Base-by-base conservation (phyloP, 2,329 filamentous ascomycete genomes). In the Simplicillium sp. region DNA sequence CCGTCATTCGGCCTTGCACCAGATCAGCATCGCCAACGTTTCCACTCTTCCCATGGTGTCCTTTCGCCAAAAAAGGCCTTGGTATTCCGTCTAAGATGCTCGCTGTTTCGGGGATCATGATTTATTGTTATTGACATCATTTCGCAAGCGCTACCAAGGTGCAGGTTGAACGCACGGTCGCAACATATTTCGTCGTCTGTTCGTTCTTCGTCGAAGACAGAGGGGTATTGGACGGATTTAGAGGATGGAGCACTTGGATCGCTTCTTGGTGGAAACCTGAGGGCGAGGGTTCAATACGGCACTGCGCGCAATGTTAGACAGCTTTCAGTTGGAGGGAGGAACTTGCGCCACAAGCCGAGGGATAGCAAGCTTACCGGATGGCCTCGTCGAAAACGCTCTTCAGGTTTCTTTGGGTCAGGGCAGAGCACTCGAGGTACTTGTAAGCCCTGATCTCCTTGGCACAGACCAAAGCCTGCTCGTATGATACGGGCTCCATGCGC, bases 301-400 rank as follows among this genome's bases (percentile, higher is more conserved):
- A 54, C 82, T 87, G 53, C 12, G 14, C 12, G 77, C 36, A 45
- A 47, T 42, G 56, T 48, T 47, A 50, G 41, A 39, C 33, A 34
- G 42, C 38, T 31, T 28, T 25, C 20, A 25, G 20, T 6, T 9
- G 9, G 20, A 25, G 20, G 20, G 9, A 11, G 17, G n/a, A n/a
- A 32, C 31, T n/a, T 15, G 29, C 11, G 31, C 29, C 42, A 60
- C 44, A 56, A 42, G 44, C 56, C 49, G 42, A 49, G 47, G 48
- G 36, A 15, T 9, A 17, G n/a, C n/a, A n/a, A n/a, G 67, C 82
- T 54, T 69, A 97, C 92, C 92, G 83, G 59, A 98, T 98, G 29
- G 92, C 92, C 67, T 96, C 90, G 59, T 98, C 92, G 59, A 98
- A 98, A 37, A 98, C 92, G 56, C 87, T 94, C 81, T 98, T 98